Evolutionary conservation across 2,329 filamentous ascomycete genomes (phyloP).

Genomic region (Penicillium fuscoglaucum): DNA sequence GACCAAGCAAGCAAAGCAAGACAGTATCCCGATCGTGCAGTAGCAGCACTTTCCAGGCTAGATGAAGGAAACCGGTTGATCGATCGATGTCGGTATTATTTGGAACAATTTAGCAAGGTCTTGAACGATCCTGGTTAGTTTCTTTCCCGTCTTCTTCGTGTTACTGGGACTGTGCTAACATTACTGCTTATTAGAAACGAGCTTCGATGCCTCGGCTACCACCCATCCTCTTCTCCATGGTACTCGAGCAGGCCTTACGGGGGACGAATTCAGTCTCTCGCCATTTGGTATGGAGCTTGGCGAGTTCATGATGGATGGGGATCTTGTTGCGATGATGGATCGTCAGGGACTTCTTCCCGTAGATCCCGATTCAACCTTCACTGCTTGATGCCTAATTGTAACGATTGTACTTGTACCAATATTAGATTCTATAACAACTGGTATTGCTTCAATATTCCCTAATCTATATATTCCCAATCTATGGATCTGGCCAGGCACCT

Average conservation of each 20-base stretch:
- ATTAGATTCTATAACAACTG: neutral
- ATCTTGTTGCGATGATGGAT: constrained; percentile 21
- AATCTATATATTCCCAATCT: no score
- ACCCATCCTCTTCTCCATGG: neutral
- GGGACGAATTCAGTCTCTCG: constrained; percentile 16
- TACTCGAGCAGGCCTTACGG: neutral
- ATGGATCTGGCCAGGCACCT: no score
- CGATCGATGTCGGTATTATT: constrained; percentile 32
- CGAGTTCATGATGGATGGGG: constrained; percentile 41
- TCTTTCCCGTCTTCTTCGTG: neutral
- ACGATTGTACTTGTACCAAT: neutral
- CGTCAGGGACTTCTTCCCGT: neutral
- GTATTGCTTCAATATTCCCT: neutral
- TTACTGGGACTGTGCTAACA: neutral
- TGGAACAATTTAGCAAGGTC: constrained; percentile 24
- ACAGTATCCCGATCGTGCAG: constrained; percentile 23
- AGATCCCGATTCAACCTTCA: neutral
- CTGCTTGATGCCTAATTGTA: neutral
- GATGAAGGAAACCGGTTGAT: constrained; percentile 34
- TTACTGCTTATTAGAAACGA: constrained; percentile 4
- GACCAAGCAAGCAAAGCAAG: neutral
- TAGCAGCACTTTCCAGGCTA: constrained; percentile 24
- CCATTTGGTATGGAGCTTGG: constrained; percentile 39
- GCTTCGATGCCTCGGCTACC: neutral
- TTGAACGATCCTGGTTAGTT: neutral